Conservation (phyloP, 108 stramenopile genomes). For the Fragilaria radians region DNA sequence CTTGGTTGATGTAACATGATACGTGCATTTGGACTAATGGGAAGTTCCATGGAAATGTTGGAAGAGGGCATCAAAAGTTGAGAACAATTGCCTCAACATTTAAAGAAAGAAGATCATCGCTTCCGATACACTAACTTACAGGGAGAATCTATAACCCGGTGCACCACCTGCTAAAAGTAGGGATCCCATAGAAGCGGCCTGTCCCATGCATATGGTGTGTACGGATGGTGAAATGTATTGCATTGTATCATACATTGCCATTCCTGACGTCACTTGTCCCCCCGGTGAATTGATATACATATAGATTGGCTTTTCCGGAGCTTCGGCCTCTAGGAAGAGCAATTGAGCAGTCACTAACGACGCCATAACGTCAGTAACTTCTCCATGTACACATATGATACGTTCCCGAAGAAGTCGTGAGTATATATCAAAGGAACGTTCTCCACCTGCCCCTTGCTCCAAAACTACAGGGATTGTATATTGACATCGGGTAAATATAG, state of each 20-base stretch:
- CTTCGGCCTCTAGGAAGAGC: constrained; percentile 89
- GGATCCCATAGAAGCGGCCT: constrained; percentile 93
- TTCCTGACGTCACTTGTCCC: constrained; percentile 88
- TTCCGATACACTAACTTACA: constrained; percentile 21
- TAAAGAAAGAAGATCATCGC: too few relatives aligned
- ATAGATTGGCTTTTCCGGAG: constrained; percentile 77
- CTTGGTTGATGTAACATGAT: constrained; percentile 96
- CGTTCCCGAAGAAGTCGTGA: constrained; percentile 93
- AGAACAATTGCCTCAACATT: too few relatives aligned
- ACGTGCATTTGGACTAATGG: constrained; percentile 70
- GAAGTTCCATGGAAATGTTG: too few relatives aligned
- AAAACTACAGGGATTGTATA: constrained; percentile 44
- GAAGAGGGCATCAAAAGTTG: too few relatives aligned
- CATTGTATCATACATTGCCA: constrained; percentile 97
- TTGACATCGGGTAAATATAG: too few relatives aligned
- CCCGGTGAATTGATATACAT: constrained; percentile 96
- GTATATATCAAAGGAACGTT: constrained; percentile 93
- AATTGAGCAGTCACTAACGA: constrained; percentile 90
- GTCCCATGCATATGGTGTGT: constrained; percentile 97
- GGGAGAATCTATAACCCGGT: constrained; percentile 61
- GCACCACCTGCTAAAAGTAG: constrained; percentile 85
- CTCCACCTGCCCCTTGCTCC: constrained; percentile 52
- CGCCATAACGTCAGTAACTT: constrained; percentile 89
- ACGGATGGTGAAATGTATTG: constrained; percentile 88
- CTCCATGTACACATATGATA: constrained; percentile 91